Base-by-base conservation (phyloP, 805 yeast species). In the Lipomyces chichibuensis region DNA sequence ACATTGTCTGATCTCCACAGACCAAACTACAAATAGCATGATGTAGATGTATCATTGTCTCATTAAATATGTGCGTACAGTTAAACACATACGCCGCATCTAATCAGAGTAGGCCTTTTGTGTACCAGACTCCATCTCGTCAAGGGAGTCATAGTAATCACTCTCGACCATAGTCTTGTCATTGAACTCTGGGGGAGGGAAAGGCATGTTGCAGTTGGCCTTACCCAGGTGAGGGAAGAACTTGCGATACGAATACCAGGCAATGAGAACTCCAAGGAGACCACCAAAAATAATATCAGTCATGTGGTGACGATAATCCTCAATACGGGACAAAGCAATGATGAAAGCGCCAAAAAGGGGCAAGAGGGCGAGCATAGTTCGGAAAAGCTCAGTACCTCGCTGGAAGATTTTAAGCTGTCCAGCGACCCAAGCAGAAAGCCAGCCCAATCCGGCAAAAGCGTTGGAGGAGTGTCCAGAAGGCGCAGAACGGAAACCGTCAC, bases 251-350 rank as follows among this genome's bases (percentile, higher is more conserved):
- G 86, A 79, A 83, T 85, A 83, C 78, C 79, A 80, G 0, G 93
- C 93, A 55, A 90, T 78, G 2, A 80, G 66, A 1, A 79, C 69
- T 0, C 99, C 99, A 2, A 94, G 75, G 1, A 81, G 23, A 37
- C 89, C 82, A 2, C 99, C 99, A n/a, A 89, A 75, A 1, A 90
- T 72, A 1, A 94, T 88, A 77, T 94, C 99, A 33, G 90, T 81
- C 76, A 90, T 91, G 79, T 93, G 97, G 76, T 94, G 99, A 77
- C 98, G 84, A 79, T 94, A 95, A 78, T 94, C 98, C 75, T 90
- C 90, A 0, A 97, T 91, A 74, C 99, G 85, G 52, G 96, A 88
- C 59, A 91, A 77, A 0, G 98, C 98, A 72, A 94, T 87, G 69
- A 88, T 81, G 0, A 84, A 74, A 0, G 98, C 97, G 6, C 65